Base-by-base conservation (phyloP, 2,329 filamentous ascomycete genomes). In the Septoria linicola region DNA sequence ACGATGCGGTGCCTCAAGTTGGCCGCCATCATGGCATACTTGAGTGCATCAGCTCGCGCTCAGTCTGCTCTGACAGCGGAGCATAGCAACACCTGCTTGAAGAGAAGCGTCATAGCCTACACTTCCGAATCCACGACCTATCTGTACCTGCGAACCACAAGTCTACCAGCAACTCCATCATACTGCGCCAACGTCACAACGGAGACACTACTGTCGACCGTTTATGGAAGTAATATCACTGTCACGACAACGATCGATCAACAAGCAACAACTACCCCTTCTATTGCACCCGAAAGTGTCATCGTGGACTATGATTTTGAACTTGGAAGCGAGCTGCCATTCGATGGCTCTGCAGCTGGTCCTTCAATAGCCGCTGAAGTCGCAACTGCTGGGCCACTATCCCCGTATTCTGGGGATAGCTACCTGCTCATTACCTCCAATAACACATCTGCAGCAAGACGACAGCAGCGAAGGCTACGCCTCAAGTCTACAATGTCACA, bases 401-500 rank as follows among this genome's bases (percentile, higher is more conserved):
- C 19, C 8, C 30, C 43, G n/a, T 46, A 23, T 27, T 13, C 20
- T 27, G 43, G 43, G 14, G 32, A 25, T 31, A 46, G n/a, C 43
- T 46, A 46, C 25, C 31, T 46, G 31, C 42, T 51, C 41, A 51
- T 51, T 6, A 51, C 49, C 11, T 51, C 46, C 35, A 31, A 35
- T 16, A 11, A 8, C 7, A 14, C 25, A 7, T 21, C 34, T 17
- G 4, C 42, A 19, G 19, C 23, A 19, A 21, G 16, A 13, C 31
- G 14, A 16, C 31, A 16, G n/a, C 13, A 14, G 4, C 32, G 35
- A 16, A 30, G 49, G 40, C 49, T 46, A 20, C 23, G 16, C 16
- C 41, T 10, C 35, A 40, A 19, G 27, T 32, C 3, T 55, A 55
- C 39, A 55, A 55, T 20, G 49, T 47, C 31, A 55, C 53, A 11